Conservation (phyloP, 257 asterid species). For the Nemophila menziesii region DNA sequence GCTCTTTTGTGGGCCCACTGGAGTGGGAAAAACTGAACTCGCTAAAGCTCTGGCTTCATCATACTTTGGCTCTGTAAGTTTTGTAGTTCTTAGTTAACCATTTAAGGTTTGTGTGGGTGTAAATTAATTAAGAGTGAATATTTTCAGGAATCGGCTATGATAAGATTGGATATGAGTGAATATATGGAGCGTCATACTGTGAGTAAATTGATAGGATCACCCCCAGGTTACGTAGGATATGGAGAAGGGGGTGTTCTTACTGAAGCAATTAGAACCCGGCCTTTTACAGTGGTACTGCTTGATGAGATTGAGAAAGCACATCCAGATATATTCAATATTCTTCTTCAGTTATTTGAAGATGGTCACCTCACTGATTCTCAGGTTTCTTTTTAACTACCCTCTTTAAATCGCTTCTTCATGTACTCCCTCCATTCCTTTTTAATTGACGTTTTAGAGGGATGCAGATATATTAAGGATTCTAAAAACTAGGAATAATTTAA, state of each 20-base stretch:
- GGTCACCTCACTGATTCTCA: constrained; percentile 97
- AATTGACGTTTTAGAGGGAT: too few relatives aligned
- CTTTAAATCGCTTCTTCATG: background rate
- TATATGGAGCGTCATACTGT: constrained; percentile 98
- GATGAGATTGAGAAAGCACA: constrained; percentile 99
- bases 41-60: constrained; percentile 86
- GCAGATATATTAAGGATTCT: too few relatives aligned
- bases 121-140: background rate
- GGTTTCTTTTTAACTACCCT: constrained; percentile 30
- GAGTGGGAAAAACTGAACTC: constrained; percentile 97
- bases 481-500: too few relatives aligned
- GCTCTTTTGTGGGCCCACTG: constrained; percentile 99
- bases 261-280: constrained; percentile 86
- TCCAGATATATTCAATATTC: constrained; percentile 89
- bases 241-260: constrained; percentile 93
- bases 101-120: background rate
- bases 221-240: constrained; percentile 95
- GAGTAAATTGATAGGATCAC: constrained; percentile 96
- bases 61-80: constrained; percentile 89
- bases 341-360: constrained; percentile 90
- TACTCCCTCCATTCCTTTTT: too few relatives aligned
- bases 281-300: constrained; percentile 83
- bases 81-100: background rate
- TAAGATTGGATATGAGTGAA: constrained; percentile 96
- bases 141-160: constrained; percentile 77